Conservation (phyloP, 768 basidiomycete genomes). For the Lepiota subincarnata region DNA sequence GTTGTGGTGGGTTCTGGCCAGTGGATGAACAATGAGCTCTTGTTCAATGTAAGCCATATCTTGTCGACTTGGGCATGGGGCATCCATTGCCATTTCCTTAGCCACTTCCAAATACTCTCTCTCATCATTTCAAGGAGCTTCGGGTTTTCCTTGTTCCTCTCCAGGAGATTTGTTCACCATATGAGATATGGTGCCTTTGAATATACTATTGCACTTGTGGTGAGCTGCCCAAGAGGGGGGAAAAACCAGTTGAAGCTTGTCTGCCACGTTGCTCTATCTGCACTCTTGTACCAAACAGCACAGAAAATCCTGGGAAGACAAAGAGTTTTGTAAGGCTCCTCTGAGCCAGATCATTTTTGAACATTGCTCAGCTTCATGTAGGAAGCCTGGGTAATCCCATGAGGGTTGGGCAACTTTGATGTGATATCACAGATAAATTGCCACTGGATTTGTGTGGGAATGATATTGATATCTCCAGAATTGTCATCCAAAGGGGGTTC, state of each 20-base stretch:
- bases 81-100: not conserved
- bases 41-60: not conserved
- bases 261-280: not conserved
- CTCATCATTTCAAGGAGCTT: not conserved
- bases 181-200: not conserved
- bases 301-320: not conserved
- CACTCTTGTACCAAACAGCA: not conserved
- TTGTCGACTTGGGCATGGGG: not conserved
- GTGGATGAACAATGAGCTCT: not conserved
- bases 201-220: no score
- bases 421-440: slow-evolving; percentile 1
- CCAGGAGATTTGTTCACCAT: not conserved
- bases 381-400: not conserved
- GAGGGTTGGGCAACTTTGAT: not conserved
- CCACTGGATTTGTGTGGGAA: not conserved
- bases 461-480: not conserved
- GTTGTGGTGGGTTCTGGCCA: no score
- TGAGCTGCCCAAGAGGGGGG: not conserved
- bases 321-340: not conserved
- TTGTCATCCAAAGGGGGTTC: not conserved
- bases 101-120: not conserved
- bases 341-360: not conserved
- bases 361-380: not conserved
- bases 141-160: not conserved
- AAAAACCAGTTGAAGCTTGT: not conserved